Evolutionary conservation across 129 eudicot species (phyloP).

Genomic region (Helichrysum umbraculigerum): DNA sequence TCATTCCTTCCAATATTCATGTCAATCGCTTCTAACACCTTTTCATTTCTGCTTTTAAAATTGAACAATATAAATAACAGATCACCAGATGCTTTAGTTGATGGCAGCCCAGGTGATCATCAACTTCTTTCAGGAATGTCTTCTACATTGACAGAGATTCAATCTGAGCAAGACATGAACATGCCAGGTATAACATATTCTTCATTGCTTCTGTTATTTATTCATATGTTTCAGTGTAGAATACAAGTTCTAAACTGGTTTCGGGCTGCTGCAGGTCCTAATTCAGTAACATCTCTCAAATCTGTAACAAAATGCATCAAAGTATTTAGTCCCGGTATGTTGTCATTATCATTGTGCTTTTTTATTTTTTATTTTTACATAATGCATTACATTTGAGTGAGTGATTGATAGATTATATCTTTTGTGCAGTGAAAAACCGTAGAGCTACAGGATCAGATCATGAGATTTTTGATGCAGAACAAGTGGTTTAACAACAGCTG

Average conservation of each 20-base stretch:
- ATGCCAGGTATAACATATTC: constrained; percentile 35
- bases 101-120: constrained; percentile 38
- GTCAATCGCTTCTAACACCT: background rate
- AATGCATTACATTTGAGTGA: background rate
- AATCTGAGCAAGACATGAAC: constrained; percentile 50
- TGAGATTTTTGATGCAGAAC: constrained; percentile 32
- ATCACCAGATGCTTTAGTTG: constrained; percentile 44
- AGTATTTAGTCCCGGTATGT: constrained; percentile 81
- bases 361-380: too few relatives aligned
- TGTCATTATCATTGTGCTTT: background rate
- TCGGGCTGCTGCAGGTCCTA: constrained; percentile 43
- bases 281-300: constrained; percentile 60
- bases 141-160: constrained; percentile 55
- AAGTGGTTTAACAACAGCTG: constrained; percentile 17
- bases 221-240: background rate
- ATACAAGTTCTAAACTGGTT: constrained; percentile 21
- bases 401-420: constrained; percentile 4
- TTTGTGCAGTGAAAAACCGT: constrained; percentile 56
- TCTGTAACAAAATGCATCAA: constrained; percentile 66
- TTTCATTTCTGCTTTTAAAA: background rate
- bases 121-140: constrained; percentile 52
- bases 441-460: constrained; percentile 29
- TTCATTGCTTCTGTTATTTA: background rate
- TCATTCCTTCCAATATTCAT: background rate
- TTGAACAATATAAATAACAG: constrained; percentile 26